These are phyloP conservation scores for Leccinum disarticulatum DNA, from an alignment of 768 basidiomycete genomes.

Conservation along the genomic window DNA sequence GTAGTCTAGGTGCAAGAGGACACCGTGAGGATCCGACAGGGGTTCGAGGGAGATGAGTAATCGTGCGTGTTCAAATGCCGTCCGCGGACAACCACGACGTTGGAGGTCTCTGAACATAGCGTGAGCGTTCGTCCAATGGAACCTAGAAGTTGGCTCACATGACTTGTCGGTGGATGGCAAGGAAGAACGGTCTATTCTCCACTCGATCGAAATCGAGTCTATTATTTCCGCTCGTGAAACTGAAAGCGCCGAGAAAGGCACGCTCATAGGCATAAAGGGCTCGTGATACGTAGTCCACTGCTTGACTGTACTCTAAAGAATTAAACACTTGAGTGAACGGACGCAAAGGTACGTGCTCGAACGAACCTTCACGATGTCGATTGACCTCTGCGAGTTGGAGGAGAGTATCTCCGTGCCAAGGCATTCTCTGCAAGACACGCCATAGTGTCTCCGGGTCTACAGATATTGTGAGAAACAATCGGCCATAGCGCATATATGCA, in stretches of 20 bases:
- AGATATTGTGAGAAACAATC: not conserved
- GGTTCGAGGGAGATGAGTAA: conserved; percentile 85
- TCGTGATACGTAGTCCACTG: conserved; percentile 88
- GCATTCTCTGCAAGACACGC: conserved; percentile 69
- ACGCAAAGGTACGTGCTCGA: not conserved
- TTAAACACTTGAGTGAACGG: not conserved
- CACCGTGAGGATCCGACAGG: conserved; percentile 85
- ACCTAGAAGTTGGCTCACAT: conserved; percentile 47
- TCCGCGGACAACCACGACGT: conserved; percentile 85
- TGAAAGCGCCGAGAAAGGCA: conserved; percentile 84
- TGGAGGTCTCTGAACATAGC: conserved; percentile 65
- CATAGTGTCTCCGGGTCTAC: conserved; percentile 79
- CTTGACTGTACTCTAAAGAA: conserved; percentile 69
- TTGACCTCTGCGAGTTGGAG: conserved; percentile 29
- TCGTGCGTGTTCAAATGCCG: conserved; percentile 90
- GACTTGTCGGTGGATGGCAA: conserved; percentile 82
- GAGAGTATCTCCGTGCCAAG: conserved; percentile 93
- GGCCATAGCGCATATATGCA: conserved; percentile 4
- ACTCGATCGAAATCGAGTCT: conserved; percentile 88
- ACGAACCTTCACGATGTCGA: conserved; percentile 80
- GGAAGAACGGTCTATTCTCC: conserved; percentile 91
- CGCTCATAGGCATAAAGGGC: conserved; percentile 93
- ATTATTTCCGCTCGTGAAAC: conserved; percentile 75
- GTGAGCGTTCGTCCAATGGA: conserved; percentile 1
- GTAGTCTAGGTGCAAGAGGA: conserved; percentile 80